Conservation (phyloP, 2,329 filamentous ascomycete genomes). For the Cryphonectria carpinicola region DNA sequence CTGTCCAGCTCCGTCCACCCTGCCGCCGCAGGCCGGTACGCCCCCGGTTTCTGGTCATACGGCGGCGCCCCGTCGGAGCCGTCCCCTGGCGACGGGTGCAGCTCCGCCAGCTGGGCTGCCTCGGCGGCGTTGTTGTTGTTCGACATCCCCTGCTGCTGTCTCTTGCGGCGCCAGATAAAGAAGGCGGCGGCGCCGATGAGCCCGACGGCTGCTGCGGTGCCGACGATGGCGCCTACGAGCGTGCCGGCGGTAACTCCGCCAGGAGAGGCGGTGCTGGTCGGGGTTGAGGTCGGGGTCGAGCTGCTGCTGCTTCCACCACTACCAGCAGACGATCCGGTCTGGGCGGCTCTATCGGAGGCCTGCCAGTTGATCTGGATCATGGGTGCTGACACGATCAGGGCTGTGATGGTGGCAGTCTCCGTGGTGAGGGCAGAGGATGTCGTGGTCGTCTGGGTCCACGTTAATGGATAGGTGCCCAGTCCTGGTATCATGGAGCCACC, state of each 20-base stretch:
- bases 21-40: neutral
- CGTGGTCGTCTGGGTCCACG: neutral
- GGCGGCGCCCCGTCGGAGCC: neutral
- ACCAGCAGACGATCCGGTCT: neutral
- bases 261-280: neutral
- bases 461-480: neutral
- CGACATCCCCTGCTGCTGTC: neutral
- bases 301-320: neutral
- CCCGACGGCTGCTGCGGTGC: neutral
- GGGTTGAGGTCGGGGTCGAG: neutral
- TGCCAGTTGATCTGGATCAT: conserved; percentile 24
- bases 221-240: neutral
- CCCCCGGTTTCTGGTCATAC: neutral
- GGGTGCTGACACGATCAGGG: conserved; percentile 9
- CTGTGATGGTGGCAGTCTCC: conserved; percentile 9
- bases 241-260: neutral
- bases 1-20: neutral
- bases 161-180: conserved; percentile 9
- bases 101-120: neutral
- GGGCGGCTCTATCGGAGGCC: neutral
- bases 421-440: neutral
- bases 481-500: conserved; percentile 6
- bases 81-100: neutral
- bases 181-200: neutral
- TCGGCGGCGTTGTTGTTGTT: neutral